Percentiles rank a stretch among this genome's conserved stretches.
Conservation (phyloP, 2,329 filamentous ascomycete species). For the Colletotrichum gigasporum region DNA sequence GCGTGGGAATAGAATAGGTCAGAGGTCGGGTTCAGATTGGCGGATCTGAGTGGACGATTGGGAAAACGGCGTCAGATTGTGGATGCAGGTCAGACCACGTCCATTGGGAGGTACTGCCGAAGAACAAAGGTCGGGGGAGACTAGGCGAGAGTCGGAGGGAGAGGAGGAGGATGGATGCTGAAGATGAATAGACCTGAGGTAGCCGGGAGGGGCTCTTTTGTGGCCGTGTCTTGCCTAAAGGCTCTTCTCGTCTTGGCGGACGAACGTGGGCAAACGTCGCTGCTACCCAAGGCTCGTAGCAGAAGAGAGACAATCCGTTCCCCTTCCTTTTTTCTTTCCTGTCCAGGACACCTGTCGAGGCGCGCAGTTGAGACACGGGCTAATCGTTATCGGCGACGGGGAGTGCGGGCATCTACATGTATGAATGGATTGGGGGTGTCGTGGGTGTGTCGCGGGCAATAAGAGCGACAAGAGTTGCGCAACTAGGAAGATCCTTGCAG, state of each 20-base stretch:
- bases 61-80: slow-evolving; percentile 13
- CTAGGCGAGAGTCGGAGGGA: background rate
- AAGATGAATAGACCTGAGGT: slow-evolving; percentile 3
- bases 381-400: slow-evolving; percentile 16
- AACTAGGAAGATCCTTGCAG: slow-evolving; percentile 20
- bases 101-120: slow-evolving; percentile 1
- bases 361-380: slow-evolving; percentile 17
- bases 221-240: slow-evolving; percentile 6
- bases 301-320: slow-evolving; percentile 7
- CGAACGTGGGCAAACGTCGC: slow-evolving; percentile 9
- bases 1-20: background rate
- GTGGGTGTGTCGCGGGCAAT: background rate
- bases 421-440: slow-evolving; percentile 3
- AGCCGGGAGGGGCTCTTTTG: slow-evolving; percentile 17
- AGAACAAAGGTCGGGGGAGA: background rate
- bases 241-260: slow-evolving; percentile 14
- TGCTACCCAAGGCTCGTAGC: slow-evolving; percentile 6
- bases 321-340: slow-evolving; percentile 9
- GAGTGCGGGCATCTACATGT: slow-evolving; percentile 4
- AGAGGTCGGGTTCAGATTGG: background rate
- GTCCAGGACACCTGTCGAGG: slow-evolving; percentile 5
- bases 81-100: slow-evolving; percentile 21
- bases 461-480: background rate
- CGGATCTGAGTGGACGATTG: background rate
- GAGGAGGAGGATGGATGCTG: slow-evolving; percentile 4